These are phyloP conservation scores for Bryoerythrophyllum caledonicum DNA, from an alignment of 225 moss, liverwort and hornwort genomes.

Conservation along the genomic window DNA sequence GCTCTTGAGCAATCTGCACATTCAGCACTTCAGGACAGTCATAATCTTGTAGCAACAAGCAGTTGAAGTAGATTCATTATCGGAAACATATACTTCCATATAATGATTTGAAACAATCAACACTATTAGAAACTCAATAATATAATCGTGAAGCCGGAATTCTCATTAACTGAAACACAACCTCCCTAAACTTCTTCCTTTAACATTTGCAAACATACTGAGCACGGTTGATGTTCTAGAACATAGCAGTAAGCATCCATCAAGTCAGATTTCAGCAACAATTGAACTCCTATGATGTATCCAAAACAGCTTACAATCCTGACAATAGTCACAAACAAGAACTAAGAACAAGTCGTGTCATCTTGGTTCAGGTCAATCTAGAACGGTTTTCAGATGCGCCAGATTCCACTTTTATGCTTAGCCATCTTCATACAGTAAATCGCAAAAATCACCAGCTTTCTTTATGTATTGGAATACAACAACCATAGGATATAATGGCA, in stretches of 20 bases:
- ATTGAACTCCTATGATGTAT: background rate
- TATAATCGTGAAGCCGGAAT: background rate
- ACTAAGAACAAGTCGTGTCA: background rate
- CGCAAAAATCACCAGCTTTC: slow-evolving; percentile 12
- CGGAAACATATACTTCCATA: background rate
- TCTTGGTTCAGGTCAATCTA: background rate
- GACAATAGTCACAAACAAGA: slow-evolving; percentile 12
- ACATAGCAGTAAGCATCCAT: slow-evolving; percentile 14
- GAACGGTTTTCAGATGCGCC: background rate
- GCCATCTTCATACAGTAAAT: background rate
- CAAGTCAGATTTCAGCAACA: slow-evolving; percentile 17
- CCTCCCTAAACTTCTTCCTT: slow-evolving; percentile 5
- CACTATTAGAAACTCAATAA: background rate
- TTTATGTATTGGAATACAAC: background rate
- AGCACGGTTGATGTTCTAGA: slow-evolving; percentile 9
- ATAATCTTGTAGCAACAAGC: slow-evolving; percentile 19
- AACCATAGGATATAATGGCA: background rate
- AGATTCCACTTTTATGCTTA: background rate
- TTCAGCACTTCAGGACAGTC: slow-evolving; percentile 16
- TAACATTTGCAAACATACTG: background rate
- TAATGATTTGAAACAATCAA: background rate
- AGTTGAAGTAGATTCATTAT: background rate
- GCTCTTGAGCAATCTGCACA: slow-evolving; percentile 84
- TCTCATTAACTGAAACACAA: background rate
- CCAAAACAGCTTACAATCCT: slow-evolving; percentile 6